Percentiles rank a stretch among this genome's conserved stretches.
Conservation (phyloP, 441 rosid species). For the Gossypium aridum region DNA sequence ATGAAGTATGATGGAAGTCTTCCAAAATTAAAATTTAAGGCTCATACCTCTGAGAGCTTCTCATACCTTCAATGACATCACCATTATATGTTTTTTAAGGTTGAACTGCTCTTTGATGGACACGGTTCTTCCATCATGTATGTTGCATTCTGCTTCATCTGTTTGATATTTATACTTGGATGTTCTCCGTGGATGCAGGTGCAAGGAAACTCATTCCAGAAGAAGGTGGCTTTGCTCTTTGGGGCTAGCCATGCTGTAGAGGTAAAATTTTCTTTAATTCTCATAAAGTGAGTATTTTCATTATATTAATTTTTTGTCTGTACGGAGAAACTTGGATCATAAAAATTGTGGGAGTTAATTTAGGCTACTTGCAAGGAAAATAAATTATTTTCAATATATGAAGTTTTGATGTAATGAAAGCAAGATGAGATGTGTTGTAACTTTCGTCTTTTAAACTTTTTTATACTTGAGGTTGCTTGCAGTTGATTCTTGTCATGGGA, state of each 20-base stretch:
- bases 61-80: not conserved
- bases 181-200: conserved; percentile 37
- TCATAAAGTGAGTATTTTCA: not conserved
- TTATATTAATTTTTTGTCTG: not conserved
- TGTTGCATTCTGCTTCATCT: conserved; percentile 8
- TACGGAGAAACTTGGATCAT: not conserved
- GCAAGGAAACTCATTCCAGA: conserved; percentile 96
- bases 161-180: not conserved
- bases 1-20: not conserved
- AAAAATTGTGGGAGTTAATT: not conserved
- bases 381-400: not conserved
- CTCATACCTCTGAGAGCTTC: not conserved
- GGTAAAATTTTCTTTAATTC: conserved; percentile 42
- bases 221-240: conserved; percentile 77
- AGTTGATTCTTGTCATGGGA: not conserved
- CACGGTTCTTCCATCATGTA: not conserved
- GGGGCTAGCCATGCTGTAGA: conserved; percentile 67
- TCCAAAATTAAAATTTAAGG: not conserved
- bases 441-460: not conserved
- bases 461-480: not conserved
- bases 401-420: conserved; percentile 2
- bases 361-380: not conserved
- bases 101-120: not conserved
- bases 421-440: not conserved
- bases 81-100: not conserved